Conservation (phyloP, 2,329 filamentous ascomycete genomes). For the Sporothrix inflata region DNA sequence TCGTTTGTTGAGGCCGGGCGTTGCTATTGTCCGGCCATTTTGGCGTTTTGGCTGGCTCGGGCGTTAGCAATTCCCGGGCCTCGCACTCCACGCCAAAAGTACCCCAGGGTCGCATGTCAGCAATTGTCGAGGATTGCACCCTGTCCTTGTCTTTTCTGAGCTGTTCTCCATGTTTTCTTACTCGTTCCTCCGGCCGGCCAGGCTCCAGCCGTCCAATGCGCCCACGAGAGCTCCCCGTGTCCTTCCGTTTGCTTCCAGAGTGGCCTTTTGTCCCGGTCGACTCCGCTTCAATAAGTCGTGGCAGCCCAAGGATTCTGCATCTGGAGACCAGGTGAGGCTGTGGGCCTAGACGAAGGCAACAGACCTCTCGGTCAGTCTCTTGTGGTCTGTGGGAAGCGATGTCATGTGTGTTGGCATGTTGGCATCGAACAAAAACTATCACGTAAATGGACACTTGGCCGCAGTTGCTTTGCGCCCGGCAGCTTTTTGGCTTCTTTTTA, state of each 20-base stretch:
- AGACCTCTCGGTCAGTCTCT: not conserved
- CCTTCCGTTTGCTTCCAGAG: not conserved
- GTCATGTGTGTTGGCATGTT: not conserved
- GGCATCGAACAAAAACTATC: not conserved
- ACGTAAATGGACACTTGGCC: not conserved
- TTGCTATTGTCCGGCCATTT: not conserved
- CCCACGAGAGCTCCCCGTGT: not conserved
- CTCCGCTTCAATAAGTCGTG: not conserved
- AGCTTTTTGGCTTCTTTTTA: not conserved
- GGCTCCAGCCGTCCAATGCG: not conserved
- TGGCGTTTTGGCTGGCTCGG: constrained; percentile 9
- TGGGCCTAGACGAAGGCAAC: not conserved
- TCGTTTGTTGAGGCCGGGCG: not conserved
- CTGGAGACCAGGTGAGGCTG: not conserved
- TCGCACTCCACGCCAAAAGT: constrained; percentile 4
- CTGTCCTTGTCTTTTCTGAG: not conserved
- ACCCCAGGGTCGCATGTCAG: not conserved
- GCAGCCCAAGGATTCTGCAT: not conserved
- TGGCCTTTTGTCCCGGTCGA: not conserved
- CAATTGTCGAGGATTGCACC: not conserved
- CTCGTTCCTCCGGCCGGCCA: constrained; percentile 6
- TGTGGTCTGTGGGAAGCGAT: not conserved
- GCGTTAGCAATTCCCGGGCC: not conserved
- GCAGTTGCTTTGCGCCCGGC: not conserved
- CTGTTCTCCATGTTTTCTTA: not conserved